These are phyloP conservation scores for Ascobolus immersus DNA, from an alignment of 495 filamentous ascomycete species.

Conservation along the genomic window DNA sequence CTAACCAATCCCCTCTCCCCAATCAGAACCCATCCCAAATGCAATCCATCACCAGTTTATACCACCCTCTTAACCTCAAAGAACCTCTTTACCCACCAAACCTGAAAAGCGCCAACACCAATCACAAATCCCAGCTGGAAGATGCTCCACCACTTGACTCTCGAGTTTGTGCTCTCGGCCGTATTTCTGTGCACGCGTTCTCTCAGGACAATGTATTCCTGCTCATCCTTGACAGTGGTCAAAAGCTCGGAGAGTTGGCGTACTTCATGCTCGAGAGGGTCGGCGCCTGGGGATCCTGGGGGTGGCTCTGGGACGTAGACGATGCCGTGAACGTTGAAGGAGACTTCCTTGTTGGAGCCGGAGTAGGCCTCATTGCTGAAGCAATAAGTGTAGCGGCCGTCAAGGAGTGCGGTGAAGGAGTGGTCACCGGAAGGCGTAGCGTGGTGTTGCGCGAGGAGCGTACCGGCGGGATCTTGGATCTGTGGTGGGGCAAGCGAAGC, in stretches of 20 bases:
- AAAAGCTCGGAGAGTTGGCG: constrained; percentile 63
- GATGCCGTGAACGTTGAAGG: constrained; percentile 95
- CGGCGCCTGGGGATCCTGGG: constrained; percentile 41
- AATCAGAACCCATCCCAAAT: too few species aligned
- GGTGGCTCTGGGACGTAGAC: constrained; percentile 88
- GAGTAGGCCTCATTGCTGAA: constrained; percentile 96
- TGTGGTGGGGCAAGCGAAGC: constrained; percentile 18
- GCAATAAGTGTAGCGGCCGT: constrained; percentile 87
- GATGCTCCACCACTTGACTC: constrained; percentile 98
- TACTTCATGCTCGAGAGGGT: constrained; percentile 82
- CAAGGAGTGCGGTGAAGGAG: constrained; percentile 59
- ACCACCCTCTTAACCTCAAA: constrained; percentile 51
- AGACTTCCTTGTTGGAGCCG: constrained; percentile 80
- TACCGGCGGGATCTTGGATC: constrained; percentile 60
- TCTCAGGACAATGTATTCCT: constrained; percentile 84
- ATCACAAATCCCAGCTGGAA: constrained; percentile 79
- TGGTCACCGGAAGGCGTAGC: constrained; percentile 70
- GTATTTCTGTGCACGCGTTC: constrained; percentile 94
- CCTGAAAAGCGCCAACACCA: constrained; percentile 87
- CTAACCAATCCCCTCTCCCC: too few species aligned
- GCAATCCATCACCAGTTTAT: constrained; percentile 5
- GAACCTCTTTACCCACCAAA: constrained; percentile 97
- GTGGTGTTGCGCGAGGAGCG: constrained; percentile 52
- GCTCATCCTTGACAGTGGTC: constrained; percentile 84
- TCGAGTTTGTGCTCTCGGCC: constrained; percentile 85